Conservation (phyloP, 495 filamentous ascomycete genomes). For the Penicillium dipodomyicola region DNA sequence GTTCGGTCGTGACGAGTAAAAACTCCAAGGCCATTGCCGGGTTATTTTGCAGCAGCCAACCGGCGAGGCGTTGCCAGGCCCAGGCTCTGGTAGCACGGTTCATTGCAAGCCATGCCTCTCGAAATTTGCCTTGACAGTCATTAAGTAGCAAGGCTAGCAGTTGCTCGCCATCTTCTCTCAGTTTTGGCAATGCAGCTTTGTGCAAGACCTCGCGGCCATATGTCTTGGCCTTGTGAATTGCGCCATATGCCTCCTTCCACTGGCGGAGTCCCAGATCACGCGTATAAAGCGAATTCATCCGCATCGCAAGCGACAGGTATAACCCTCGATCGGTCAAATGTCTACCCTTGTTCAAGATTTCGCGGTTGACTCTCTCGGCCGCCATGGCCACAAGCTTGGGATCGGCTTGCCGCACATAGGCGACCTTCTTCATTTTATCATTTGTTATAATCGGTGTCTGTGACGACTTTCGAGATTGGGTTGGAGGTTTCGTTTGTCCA, state of each 20-base stretch:
- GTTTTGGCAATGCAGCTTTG: conserved; percentile 10
- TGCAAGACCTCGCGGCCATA: conserved; percentile 18
- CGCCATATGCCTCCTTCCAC: conserved; percentile 31
- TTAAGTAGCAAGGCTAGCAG: conserved; percentile 28
- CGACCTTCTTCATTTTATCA: conserved; percentile 7
- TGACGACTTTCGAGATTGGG: background rate
- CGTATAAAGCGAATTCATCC: conserved; percentile 28
- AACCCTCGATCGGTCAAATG: conserved; percentile 20
- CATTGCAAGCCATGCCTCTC: conserved; percentile 41
- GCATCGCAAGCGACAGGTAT: conserved; percentile 18
- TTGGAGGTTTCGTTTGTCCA: background rate
- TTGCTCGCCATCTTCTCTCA: conserved; percentile 18
- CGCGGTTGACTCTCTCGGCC: conserved; percentile 18
- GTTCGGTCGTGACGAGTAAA: conserved; percentile 47
- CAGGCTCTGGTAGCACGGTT: conserved; percentile 25
- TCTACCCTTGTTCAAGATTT: conserved; percentile 20
- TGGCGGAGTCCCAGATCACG: conserved; percentile 14
- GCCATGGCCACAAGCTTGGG: conserved; percentile 14
- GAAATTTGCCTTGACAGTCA: conserved; percentile 35
- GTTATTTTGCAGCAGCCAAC: conserved; percentile 49
- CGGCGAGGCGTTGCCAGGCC: conserved; percentile 53
- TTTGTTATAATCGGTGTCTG: conserved; percentile 5
- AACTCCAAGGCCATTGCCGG: conserved; percentile 45
- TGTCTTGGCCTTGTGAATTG: conserved; percentile 29
- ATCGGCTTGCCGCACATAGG: conserved; percentile 8